Percentiles rank a stretch among this genome's conserved stretches.
These are phyloP conservation scores for Dichotomopilus funicola DNA, from an alignment of 2,329 filamentous ascomycete genomes.

Conservation along the genomic window DNA sequence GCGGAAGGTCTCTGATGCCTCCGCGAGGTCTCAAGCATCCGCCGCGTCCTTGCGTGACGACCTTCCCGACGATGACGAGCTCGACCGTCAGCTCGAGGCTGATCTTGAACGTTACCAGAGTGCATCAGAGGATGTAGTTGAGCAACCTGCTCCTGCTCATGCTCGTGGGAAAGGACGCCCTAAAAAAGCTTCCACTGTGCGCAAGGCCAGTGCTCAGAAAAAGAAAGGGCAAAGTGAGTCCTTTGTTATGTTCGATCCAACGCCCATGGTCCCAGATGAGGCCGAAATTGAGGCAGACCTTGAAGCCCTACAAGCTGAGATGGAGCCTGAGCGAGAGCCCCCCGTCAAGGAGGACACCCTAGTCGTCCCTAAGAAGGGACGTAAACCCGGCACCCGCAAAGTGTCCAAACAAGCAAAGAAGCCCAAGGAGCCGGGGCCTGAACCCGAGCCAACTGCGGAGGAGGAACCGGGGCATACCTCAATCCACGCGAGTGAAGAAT, in stretches of 20 bases:
- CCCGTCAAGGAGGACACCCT: conserved; percentile 32
- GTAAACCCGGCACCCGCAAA: conserved; percentile 46
- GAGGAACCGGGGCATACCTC: conserved; percentile 11
- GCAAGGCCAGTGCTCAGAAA: conserved; percentile 24
- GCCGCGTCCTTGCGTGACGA: conserved; percentile 32
- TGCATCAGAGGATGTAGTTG: conserved; percentile 45
- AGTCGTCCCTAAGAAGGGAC: conserved; percentile 47
- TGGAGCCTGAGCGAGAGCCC: conserved; percentile 33
- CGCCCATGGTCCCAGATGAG: conserved; percentile 40
- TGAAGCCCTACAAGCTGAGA: conserved; percentile 42
- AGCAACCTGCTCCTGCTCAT: conserved; percentile 32
- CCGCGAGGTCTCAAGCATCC: conserved; percentile 40
- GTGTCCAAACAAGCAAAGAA: conserved; percentile 48
- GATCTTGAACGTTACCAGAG: conserved; percentile 53
- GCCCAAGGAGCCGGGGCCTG: conserved; percentile 29
- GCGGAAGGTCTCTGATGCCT: conserved; percentile 44
- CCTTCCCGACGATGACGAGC: conserved; percentile 56
- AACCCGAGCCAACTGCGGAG: conserved; percentile 18
- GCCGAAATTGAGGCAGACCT: conserved; percentile 46
- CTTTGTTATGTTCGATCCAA: conserved; percentile 49
- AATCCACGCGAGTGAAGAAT: conserved; percentile 2
- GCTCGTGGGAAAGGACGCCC: conserved; percentile 25
- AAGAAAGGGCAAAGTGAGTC: conserved; percentile 30
- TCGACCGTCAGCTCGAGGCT: conserved; percentile 59
- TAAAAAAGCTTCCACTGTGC: conserved; percentile 23